Conservation (phyloP, 495 filamentous ascomycete species). For the Bacidia rubella region DNA sequence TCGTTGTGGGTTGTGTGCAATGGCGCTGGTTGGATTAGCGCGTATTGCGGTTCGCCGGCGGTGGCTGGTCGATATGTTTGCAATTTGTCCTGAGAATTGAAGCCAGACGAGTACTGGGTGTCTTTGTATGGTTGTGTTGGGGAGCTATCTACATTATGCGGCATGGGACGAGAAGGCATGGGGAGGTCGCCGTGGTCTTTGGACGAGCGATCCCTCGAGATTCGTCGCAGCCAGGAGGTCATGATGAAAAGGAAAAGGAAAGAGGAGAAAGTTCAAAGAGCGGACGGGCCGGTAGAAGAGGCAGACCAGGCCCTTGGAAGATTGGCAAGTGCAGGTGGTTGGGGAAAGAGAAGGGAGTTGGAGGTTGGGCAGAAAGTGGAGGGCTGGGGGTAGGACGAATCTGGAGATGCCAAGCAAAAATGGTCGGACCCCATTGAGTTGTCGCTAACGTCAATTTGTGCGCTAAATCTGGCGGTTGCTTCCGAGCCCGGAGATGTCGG, state of each 20-base stretch:
- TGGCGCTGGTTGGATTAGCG: background rate
- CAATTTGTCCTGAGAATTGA: constrained; percentile 19
- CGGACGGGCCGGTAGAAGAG: constrained; percentile 1
- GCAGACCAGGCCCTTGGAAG: background rate
- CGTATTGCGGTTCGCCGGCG: constrained; percentile 14
- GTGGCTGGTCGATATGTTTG: constrained; percentile 18
- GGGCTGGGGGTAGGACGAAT: background rate
- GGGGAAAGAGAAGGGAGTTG: background rate
- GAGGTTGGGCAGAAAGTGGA: background rate
- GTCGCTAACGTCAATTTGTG: too few species aligned
- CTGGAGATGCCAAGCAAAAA: background rate
- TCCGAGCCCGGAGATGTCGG: too few species aligned
- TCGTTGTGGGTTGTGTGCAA: constrained; percentile 7
- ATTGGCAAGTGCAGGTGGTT: constrained; percentile 5
- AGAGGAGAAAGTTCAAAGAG: background rate
- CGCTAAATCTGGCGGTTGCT: too few species aligned
- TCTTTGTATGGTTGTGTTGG: constrained; percentile 19
- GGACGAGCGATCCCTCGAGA: constrained; percentile 19
- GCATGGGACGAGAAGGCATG: constrained; percentile 16
- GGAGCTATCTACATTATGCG: constrained; percentile 7
- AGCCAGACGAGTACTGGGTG: constrained; percentile 18
- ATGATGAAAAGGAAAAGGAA: constrained; percentile 17
- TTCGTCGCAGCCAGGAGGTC: constrained; percentile 19
- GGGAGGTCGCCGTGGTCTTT: constrained; percentile 17
- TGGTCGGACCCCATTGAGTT: too few species aligned